Evolutionary conservation across 108 stramenopile genomes (phyloP), one percentile per base, ranked within the genome.

Genomic region (Stephanodiscus minutulus): DNA sequence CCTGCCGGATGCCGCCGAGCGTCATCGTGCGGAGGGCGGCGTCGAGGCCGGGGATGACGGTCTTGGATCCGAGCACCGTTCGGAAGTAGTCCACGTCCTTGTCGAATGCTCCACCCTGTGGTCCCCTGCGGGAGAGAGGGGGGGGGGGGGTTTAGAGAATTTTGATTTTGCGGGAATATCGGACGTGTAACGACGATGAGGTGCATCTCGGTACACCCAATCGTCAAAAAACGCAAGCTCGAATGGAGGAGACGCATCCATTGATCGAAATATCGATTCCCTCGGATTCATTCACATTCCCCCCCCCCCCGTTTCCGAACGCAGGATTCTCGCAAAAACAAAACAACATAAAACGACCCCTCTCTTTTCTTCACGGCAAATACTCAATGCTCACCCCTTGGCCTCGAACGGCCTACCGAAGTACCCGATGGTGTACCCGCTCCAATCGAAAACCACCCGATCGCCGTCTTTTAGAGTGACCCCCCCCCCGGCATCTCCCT

Each of bases 351-450:
- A 20, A 20, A 49, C 3, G 20, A 9, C 20, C 11, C 15, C 82
- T 59, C 72, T 76, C 64, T 86, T 11, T n/a, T n/a, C n/a, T n/a
- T n/a, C n/a, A n/a, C n/a, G n/a, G n/a, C n/a, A n/a, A n/a, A n/a
- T n/a, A n/a, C n/a, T n/a, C n/a, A n/a, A n/a, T n/a, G n/a, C 82
- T 63, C 72, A 82, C 64, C 87, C 92, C 71, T 91, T 92, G 55
- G 91, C 91, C 81, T 98, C 90, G 67, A 96, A 98, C 21, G 95
- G 92, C 36, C 95, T 77, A 3, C 93, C 93, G 76, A 92, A 93
- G 61, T 95, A 95, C 39, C 96, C 96, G 73, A 97, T 96, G 7
- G 96, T 98, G 81, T 98, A 96, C 29, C 97, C 97, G 54, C 88
- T 88, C 97, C 97, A 98, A 69, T 98, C 96, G 65, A 92, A 95